phyloP scores from a whole-genome alignment of 2,329 filamentous ascomycete genomes.

The Stachybotrys elegans region DNA sequence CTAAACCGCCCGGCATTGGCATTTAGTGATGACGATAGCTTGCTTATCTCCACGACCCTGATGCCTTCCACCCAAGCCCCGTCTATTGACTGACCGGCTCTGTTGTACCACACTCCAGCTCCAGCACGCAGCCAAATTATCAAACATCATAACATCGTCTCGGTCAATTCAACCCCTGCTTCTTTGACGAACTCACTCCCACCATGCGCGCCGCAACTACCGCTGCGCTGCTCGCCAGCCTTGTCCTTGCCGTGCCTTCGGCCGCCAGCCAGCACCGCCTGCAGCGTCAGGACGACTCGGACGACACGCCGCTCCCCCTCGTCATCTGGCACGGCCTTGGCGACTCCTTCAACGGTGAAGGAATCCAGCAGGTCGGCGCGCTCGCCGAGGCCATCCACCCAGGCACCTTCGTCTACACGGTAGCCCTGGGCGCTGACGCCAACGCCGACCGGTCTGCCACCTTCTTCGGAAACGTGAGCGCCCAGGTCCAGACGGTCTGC shows the following conservation, averaged over 20 bases:
- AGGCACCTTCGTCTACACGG: conserved; percentile 77
- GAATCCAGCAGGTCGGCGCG: conserved; percentile 65
- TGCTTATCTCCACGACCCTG: too few species aligned
- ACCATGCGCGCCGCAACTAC: conserved; percentile 10
- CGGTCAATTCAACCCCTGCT: too few species aligned
- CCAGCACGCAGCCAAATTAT: too few species aligned
- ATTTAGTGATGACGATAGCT: too few species aligned
- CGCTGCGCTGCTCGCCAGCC: conserved; percentile 19
- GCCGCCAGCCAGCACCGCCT: conserved; percentile 8
- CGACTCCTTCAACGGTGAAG: conserved; percentile 71
- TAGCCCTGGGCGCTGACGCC: conserved; percentile 64
- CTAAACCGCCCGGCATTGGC: too few species aligned
- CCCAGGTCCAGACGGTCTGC: conserved; percentile 74
- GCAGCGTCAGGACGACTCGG: conserved; percentile 26
- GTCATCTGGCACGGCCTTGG: conserved; percentile 89
- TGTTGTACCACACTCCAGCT: too few species aligned
- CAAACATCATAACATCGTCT: too few species aligned
- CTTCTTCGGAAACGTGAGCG: conserved; percentile 85
- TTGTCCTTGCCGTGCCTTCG: conserved; percentile 18
- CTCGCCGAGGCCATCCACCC: conserved; percentile 71
- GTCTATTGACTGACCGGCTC: too few species aligned
- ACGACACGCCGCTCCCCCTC: conserved; percentile 73
- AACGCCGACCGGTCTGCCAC: conserved; percentile 72
- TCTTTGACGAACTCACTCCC: too few species aligned
- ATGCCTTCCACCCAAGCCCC: too few species aligned